A percentile compares a stretch with the other conserved stretches of the same genome.
phyloP scores from a whole-genome alignment of 306 rosid genomes.

The Erythrophleum fordii region DNA sequence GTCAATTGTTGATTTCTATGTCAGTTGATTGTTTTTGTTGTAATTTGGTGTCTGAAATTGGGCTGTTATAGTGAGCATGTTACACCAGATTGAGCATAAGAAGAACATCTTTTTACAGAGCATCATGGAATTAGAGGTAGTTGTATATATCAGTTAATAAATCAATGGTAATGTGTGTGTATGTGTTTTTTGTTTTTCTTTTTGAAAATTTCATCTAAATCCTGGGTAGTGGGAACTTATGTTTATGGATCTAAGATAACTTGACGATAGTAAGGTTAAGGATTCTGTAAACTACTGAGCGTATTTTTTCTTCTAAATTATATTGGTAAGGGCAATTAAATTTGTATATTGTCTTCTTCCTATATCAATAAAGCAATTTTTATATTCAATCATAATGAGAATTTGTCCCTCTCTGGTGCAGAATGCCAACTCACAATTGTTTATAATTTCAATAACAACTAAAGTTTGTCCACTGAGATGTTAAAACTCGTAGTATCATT shows the following conservation, averaged over 20 bases:
- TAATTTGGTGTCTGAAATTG: constrained; percentile 19
- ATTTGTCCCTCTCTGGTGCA: background rate
- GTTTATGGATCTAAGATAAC: background rate
- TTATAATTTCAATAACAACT: constrained; percentile 7
- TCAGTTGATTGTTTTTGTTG: constrained; percentile 2
- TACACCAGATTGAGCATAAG: background rate
- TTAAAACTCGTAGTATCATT: constrained; percentile 9
- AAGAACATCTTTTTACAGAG: constrained; percentile 1
- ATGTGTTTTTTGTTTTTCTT: background rate
- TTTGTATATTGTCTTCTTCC: background rate
- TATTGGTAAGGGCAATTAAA: background rate
- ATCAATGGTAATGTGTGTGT: background rate
- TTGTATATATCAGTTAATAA: background rate
- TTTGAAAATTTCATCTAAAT: constrained; percentile 13
- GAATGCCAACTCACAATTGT: constrained; percentile 18
- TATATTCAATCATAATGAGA: background rate
- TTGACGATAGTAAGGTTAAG: background rate
- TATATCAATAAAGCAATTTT: background rate
- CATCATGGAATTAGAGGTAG: constrained; percentile 4
- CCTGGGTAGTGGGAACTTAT: constrained; percentile 12
- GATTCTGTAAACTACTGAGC: background rate
- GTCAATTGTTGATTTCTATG: constrained; percentile 15
- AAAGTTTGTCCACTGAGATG: constrained; percentile 2
- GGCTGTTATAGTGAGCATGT: background rate
- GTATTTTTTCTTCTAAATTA: background rate